These are phyloP conservation scores for Trypanosoma melophagium DNA, from an alignment of 208 protist genomes.

Conservation along the genomic window DNA sequence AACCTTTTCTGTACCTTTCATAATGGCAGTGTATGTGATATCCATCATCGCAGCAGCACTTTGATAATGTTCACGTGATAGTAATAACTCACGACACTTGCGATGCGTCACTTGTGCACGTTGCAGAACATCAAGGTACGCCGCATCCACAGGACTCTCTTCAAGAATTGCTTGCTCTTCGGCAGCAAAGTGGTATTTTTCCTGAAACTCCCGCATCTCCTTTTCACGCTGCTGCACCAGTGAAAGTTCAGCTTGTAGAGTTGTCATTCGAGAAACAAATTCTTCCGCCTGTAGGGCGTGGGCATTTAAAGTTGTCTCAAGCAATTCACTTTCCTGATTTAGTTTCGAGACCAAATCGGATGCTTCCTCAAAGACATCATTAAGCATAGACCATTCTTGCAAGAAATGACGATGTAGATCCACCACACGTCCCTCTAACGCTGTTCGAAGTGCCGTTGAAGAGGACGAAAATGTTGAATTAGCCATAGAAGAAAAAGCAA, in stretches of 20 bases:
- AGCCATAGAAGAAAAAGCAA: neutral
- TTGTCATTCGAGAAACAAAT: conserved; percentile 36
- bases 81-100: conserved; percentile 60
- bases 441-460: conserved; percentile 42
- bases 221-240: conserved; percentile 54
- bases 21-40: conserved; percentile 67
- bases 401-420: conserved; percentile 66
- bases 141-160: conserved; percentile 50
- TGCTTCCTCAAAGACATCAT: conserved; percentile 53
- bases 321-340: conserved; percentile 39
- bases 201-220: conserved; percentile 64
- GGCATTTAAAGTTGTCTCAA: conserved; percentile 28
- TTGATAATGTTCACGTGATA: conserved; percentile 59
- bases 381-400: conserved; percentile 50
- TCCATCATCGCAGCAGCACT: conserved; percentile 64
- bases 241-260: conserved; percentile 41
- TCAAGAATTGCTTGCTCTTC: conserved; percentile 66
- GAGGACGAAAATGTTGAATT: conserved; percentile 6
- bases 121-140: conserved; percentile 73
- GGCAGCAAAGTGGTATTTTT: conserved; percentile 59
- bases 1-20: conserved; percentile 61
- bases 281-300: conserved; percentile 26
- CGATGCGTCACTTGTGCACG: conserved; percentile 59
- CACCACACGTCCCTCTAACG: conserved; percentile 58
- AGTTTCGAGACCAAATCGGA: conserved; percentile 50